Base-by-base conservation (phyloP, 2,329 filamentous ascomycete species). In the Epichloe brachyelytri region DNA sequence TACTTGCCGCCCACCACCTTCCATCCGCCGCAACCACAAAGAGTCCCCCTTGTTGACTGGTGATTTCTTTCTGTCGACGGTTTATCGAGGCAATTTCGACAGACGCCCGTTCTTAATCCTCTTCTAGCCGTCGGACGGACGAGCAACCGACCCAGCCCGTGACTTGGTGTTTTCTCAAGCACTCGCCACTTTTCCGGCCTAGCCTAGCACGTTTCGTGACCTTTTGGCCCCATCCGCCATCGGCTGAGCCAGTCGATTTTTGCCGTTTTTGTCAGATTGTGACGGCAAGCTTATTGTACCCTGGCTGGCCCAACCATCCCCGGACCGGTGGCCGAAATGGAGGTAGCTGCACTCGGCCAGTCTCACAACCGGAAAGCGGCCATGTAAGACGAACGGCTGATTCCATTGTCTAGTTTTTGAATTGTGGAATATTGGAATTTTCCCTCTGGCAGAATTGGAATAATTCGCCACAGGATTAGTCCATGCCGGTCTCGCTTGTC, bases 291-390 rank as follows among this genome's bases (percentile, higher is more conserved):
- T 49, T 20, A 3, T 38, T 20, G 20, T 20, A 40, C 37, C 20
- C 36, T 43, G 37, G 19, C 22, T 37, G 36, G 19, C 37, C 43
- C 19, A 47, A 47, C 38, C 11, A 44, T 19, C 11, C 11, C 30
- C 26, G 19, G 45, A 17, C 22, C 19, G 26, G 49, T 53, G 52
- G 52, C 52, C 52, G 52, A 48, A 43, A 53, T 51, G 43, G 50
- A 51, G 52, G 52, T 51, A 43, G 46, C 49, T 49, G 46, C 17
- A 22, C 40, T 39, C 20, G 22, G 46, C 46, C 38, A 53, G n/a
- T 11, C 7, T 17, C 10, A 38, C 11, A 8, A 37, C 36, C 40
- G 7, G 3, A 53, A 53, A 53, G 30, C 52, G 52, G 52, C 52
- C 49, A 49, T 26, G 45, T 39, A n/a, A 43, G 49, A 49, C 12